Conservation (phyloP, 2,329 filamentous ascomycete species). For the Bipolaris oryzae region DNA sequence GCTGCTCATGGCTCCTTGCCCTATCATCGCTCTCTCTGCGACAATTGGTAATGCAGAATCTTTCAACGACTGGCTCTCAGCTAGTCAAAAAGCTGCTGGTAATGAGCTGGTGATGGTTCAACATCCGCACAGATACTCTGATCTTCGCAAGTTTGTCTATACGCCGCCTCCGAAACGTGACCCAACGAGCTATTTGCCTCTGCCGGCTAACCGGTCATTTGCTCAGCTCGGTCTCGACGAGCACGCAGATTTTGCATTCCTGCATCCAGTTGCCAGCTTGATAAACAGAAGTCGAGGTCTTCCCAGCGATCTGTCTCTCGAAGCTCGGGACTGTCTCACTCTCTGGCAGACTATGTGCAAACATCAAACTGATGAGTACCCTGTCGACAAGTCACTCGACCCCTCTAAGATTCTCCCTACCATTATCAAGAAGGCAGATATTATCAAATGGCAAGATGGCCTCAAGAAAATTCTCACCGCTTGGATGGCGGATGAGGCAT, state of each 20-base stretch:
- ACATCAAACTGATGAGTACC: conserved; percentile 59
- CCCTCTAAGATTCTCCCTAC: conserved; percentile 58
- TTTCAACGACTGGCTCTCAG: conserved; percentile 71
- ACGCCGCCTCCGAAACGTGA: conserved; percentile 51
- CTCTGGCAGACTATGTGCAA: conserved; percentile 70
- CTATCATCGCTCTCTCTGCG: conserved; percentile 78
- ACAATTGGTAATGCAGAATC: conserved; percentile 77
- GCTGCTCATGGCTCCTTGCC: conserved; percentile 73
- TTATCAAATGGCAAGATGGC: conserved; percentile 67
- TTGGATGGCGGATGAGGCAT: conserved; percentile 65
- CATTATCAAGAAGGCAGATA: conserved; percentile 67
- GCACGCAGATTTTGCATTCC: conserved; percentile 59
- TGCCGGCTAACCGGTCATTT: conserved; percentile 47
- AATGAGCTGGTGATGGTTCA: conserved; percentile 70
- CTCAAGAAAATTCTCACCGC: conserved; percentile 64
- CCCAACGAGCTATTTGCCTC: conserved; percentile 56
- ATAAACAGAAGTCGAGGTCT: conserved; percentile 66
- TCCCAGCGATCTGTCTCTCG: conserved; percentile 70
- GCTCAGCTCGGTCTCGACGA: conserved; percentile 57
- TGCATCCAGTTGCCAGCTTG: conserved; percentile 71
- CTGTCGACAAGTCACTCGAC: conserved; percentile 57
- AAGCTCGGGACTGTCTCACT: conserved; percentile 71
- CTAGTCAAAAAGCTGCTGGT: conserved; percentile 67
- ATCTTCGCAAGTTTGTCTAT: conserved; percentile 77
- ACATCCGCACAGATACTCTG: conserved; percentile 73